These are phyloP conservation scores for Pseudocercospora fuligena DNA, from an alignment of 2,329 filamentous ascomycete species.

Conservation along the genomic window DNA sequence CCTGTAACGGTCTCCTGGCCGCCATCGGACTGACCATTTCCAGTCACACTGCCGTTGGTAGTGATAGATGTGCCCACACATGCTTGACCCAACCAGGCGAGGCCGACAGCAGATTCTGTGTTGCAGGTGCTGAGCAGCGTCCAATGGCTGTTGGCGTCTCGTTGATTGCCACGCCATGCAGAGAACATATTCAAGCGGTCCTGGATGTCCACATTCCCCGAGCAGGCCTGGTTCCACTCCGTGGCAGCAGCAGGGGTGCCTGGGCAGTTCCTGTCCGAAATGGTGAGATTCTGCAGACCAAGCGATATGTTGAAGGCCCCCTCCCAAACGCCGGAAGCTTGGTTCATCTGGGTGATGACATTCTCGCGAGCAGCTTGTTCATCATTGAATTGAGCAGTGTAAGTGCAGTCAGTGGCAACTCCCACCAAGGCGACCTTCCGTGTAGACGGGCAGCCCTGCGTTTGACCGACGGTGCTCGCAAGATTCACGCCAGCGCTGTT, in stretches of 20 bases:
- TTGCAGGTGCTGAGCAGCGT: constrained; percentile 82
- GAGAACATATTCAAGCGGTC: constrained; percentile 87
- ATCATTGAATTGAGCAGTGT: constrained; percentile 72
- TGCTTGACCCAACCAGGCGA: constrained; percentile 91
- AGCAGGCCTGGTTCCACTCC: constrained; percentile 84
- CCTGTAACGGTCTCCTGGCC: constrained; percentile 76
- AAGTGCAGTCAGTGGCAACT: constrained; percentile 90
- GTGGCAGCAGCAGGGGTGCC: constrained; percentile 67
- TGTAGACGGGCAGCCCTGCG: constrained; percentile 83
- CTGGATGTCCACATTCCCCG: constrained; percentile 65
- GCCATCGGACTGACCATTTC: constrained; percentile 42
- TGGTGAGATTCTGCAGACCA: constrained; percentile 82
- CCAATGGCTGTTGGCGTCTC: constrained; percentile 90
- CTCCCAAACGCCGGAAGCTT: constrained; percentile 86
- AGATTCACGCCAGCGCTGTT: constrained; percentile 83
- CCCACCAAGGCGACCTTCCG: constrained; percentile 90
- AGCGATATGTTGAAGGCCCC: constrained; percentile 92
- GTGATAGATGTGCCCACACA: constrained; percentile 65
- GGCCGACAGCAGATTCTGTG: constrained; percentile 81
- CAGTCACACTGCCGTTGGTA: constrained; percentile 47
- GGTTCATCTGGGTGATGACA: constrained; percentile 82
- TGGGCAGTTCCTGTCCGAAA: constrained; percentile 77
- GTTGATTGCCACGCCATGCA: constrained; percentile 76
- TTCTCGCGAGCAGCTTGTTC: constrained; percentile 70
- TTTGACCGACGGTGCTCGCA: constrained; percentile 76